phyloP scores from a whole-genome alignment of 75 land plant genomes.

The Picea sitchensis region DNA sequence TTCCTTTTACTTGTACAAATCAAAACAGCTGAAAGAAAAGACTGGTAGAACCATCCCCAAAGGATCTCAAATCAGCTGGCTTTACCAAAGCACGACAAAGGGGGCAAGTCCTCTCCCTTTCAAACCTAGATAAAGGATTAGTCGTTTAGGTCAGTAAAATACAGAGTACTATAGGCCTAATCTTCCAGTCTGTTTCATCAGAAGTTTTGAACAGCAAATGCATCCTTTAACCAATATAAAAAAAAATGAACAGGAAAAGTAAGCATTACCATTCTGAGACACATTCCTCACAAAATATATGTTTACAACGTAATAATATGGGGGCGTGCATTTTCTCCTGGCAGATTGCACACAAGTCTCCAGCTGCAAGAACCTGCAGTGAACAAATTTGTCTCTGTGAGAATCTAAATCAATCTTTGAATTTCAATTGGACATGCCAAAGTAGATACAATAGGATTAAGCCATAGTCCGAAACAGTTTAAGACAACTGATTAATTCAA shows the following conservation, averaged over 20 bases:
- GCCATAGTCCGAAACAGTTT: too few relatives aligned
- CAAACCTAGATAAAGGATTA: constrained; percentile 62
- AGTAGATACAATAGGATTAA: background rate
- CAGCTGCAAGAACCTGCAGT: constrained; percentile 81
- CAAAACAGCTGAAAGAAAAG: constrained; percentile 82
- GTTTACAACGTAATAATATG: constrained; percentile 90
- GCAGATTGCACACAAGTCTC: constrained; percentile 98
- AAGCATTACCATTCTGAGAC: constrained; percentile 91
- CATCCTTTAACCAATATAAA: background rate
- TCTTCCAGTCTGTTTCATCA: background rate
- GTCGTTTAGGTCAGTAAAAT: background rate
- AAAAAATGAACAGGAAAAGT: background rate
- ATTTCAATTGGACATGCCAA: background rate
- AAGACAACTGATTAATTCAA: background rate
- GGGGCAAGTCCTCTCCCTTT: constrained; percentile 94
- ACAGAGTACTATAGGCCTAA: background rate
- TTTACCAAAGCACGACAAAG: constrained; percentile 88
- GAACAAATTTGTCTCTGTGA: background rate
- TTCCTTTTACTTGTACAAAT: constrained; percentile 4
- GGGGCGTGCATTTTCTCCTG: constrained; percentile 99
- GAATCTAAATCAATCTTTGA: background rate
- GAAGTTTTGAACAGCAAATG: background rate
- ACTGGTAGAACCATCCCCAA: constrained; percentile 93
- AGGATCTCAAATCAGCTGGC: constrained; percentile 83
- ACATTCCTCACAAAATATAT: constrained; percentile 98